Conservation (phyloP, 2,329 filamentous ascomycete genomes). For the Trichoderma sp. region DNA sequence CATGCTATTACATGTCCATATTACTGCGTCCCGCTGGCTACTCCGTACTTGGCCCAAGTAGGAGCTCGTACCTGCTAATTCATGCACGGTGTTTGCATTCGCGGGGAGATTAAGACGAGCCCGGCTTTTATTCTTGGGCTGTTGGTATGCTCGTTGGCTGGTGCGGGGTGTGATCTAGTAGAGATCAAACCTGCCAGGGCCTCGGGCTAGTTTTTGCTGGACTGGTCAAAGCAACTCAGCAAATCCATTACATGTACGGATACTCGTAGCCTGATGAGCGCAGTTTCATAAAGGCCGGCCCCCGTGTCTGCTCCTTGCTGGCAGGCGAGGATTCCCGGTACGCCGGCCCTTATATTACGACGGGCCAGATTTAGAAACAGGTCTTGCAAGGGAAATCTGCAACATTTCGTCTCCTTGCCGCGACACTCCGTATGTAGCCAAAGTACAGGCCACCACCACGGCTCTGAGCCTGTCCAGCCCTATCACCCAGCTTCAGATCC, state of each 20-base stretch:
- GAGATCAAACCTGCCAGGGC: neutral
- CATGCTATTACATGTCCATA: no score
- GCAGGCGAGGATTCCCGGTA: neutral
- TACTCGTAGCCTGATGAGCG: neutral
- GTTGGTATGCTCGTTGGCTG: neutral
- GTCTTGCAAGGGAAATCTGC: neutral
- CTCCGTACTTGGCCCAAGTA: neutral
- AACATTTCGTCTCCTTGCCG: slow-evolving; percentile 8
- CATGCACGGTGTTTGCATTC: neutral
- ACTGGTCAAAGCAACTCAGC: no score
- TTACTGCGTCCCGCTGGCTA: neutral
- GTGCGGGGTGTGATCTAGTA: slow-evolving; percentile 5
- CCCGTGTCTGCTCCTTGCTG: neutral
- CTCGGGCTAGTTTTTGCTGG: neutral
- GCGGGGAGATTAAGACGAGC: neutral
- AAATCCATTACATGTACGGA: neutral
- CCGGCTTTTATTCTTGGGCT: neutral
- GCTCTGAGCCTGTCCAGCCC: neutral
- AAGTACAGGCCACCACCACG: neutral
- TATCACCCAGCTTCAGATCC: neutral
- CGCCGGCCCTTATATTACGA: neutral
- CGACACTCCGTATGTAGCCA: neutral
- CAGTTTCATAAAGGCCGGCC: neutral
- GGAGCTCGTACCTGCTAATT: neutral
- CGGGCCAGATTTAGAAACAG: neutral